Evolutionary conservation across 176 grass and related monocot genomes (phyloP).

Genomic region (Phragmites australis): DNA sequence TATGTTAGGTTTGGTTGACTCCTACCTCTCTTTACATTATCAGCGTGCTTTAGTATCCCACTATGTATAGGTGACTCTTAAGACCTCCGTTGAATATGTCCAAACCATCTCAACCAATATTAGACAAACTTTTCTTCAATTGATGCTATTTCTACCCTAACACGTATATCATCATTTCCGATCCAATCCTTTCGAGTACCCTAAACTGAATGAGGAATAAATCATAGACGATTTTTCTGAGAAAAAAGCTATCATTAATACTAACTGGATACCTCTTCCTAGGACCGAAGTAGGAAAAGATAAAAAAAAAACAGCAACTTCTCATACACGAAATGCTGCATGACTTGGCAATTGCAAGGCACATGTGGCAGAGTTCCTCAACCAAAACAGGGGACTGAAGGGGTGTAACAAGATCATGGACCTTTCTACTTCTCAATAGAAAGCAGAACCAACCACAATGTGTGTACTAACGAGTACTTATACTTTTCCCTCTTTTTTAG

Average conservation of each 20-base stretch:
- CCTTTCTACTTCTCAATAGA: not conserved
- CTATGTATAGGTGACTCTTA: no score
- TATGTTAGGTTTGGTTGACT: no score
- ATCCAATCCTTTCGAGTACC: no score
- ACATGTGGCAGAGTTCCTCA: not conserved
- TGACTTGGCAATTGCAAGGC: not conserved
- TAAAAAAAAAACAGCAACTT: not conserved
- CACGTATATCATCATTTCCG: no score
- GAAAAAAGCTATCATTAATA: not conserved
- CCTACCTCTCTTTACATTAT: no score
- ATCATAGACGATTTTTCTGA: not conserved
- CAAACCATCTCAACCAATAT: no score
- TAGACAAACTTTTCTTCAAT: no score
- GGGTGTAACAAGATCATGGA: not conserved
- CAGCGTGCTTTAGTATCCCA: no score
- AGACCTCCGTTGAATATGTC: no score
- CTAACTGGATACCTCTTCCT: not conserved
- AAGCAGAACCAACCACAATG: not conserved
- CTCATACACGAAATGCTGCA: not conserved
- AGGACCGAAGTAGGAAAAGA: slow-evolving; percentile 5
- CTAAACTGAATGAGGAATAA: not conserved
- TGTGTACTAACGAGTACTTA: not conserved
- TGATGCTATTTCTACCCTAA: no score
- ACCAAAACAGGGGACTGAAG: not conserved
- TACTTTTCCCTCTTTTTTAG: no score